phyloP scores from a whole-genome alignment of 2,329 filamentous ascomycete species.

The Scedosporium dehoogii region DNA sequence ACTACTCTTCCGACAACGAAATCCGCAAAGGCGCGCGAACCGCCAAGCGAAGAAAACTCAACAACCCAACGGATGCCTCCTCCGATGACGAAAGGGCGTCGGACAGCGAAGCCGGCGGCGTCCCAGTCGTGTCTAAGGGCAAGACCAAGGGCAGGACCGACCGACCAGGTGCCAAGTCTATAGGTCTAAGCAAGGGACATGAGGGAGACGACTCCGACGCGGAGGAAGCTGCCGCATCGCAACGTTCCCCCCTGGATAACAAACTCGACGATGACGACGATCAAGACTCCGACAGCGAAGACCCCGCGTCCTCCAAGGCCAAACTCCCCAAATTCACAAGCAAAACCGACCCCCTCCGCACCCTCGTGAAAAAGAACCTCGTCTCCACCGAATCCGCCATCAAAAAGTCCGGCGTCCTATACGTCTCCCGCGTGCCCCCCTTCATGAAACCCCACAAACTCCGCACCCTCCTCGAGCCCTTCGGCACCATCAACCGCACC shows the following conservation, averaged over 20 bases:
- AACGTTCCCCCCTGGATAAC: background rate
- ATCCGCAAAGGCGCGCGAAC: slow-evolving; percentile 53
- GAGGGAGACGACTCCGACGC: background rate
- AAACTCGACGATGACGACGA: slow-evolving; percentile 12
- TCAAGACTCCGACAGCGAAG: slow-evolving; percentile 14
- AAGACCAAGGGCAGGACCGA: slow-evolving; percentile 15
- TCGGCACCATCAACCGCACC: slow-evolving; percentile 66
- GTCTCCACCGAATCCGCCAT: slow-evolving; percentile 54
- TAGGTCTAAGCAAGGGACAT: background rate
- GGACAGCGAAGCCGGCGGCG: slow-evolving; percentile 16
- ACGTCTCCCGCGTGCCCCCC: slow-evolving; percentile 73
- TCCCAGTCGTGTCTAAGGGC: slow-evolving; percentile 11
- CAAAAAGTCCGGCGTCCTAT: slow-evolving; percentile 69
- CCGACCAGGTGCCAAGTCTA: background rate
- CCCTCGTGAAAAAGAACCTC: slow-evolving; percentile 58
- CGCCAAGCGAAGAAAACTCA: slow-evolving; percentile 55
- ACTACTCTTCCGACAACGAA: slow-evolving; percentile 62
- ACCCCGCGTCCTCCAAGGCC: slow-evolving; percentile 14
- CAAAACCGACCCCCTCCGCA: slow-evolving; percentile 6
- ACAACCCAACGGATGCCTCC: slow-evolving; percentile 29
- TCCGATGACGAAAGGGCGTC: slow-evolving; percentile 20
- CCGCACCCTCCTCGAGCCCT: slow-evolving; percentile 62
- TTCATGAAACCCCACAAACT: slow-evolving; percentile 82
- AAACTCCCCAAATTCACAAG: slow-evolving; percentile 24
- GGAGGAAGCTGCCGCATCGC: background rate